Base-by-base conservation (phyloP, 108 stramenopile species). In the Aurantiochytrium sp. region DNA sequence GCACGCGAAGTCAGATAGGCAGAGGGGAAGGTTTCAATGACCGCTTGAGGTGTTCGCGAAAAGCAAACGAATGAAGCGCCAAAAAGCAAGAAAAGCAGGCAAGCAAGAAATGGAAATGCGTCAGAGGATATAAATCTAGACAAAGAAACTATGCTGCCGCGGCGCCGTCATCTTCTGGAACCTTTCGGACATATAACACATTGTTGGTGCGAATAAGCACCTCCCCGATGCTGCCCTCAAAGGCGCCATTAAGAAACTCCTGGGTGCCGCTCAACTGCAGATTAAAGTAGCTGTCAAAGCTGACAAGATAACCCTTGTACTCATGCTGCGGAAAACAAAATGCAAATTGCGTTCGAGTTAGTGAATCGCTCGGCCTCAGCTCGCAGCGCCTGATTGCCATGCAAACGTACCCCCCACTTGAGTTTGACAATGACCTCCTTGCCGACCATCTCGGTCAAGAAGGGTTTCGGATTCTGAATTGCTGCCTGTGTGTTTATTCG, bases 381-480 rank as follows among this genome's bases (percentile, higher is more conserved):
- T 35, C 35, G 35, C 35, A 35, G 35, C 35, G 35, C 2, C 35
- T 35, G 35, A 2, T 35, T 35, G 35, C 35, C 35, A 35, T 35
- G 16, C 59, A 94, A 94, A 73, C 94, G 92, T 96, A 98, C 97
- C 18, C 99, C 99, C 99, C 99, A 99, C 92, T 99, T 99, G 57
- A 99, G 96, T 64, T 97, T 97, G 64, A 99, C 97, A 59, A 94
- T 92, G 44, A 99, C 97, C 5, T 87, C 87, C 89, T 97, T 97
- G 5, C 99, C 99, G 4, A 95, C 96, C 60, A 99, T 92, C 89
- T 97, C 96, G 58, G 94, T 94, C 72, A 99, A 92, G 94, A 99
- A 99, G 43, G 99, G 99, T 90, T 98, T 98, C 58, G 99, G 99
- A 94, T 99, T 99, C 87, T 98, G 96, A 90, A 98, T 97, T 58